A percentile compares a stretch with the other conserved stretches of the same genome.
Conservation (phyloP, 176 grass and related monocot genomes). For the Triticum urartu region DNA sequence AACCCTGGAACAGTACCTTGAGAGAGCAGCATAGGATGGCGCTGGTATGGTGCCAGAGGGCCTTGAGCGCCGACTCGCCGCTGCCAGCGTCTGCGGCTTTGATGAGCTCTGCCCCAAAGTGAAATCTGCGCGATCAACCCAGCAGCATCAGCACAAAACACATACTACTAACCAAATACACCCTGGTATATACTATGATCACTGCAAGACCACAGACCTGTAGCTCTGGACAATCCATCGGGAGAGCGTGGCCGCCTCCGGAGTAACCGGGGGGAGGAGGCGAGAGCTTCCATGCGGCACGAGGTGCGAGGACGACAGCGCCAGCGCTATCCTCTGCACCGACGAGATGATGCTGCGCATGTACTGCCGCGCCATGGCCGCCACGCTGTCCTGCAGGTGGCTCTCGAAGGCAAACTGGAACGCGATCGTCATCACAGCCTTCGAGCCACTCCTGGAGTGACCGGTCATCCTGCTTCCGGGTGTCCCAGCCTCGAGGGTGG, state of each 20-base stretch:
- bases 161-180: not conserved
- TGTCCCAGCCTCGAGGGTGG: constrained; percentile 69
- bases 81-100: constrained; percentile 18
- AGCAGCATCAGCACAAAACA: constrained; percentile 6
- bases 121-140: constrained; percentile 40
- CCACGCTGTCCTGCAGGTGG: constrained; percentile 76
- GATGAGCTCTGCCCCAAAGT: constrained; percentile 75
- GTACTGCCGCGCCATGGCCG: constrained; percentile 82
- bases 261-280: constrained; percentile 17
- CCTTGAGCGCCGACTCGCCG: constrained; percentile 45
- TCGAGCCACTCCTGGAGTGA: not conserved
- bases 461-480: constrained; percentile 28
- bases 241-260: constrained; percentile 69
- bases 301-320: constrained; percentile 49
- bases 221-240: constrained; percentile 88
- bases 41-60: constrained; percentile 68
- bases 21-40: constrained; percentile 85
- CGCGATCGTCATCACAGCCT: constrained; percentile 86
- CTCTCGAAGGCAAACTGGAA: constrained; percentile 96
- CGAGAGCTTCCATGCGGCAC: constrained; percentile 5
- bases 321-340: constrained; percentile 79
- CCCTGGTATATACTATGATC: no score
- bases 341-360: constrained; percentile 76
- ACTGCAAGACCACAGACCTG: constrained; percentile 41
- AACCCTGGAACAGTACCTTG: constrained; percentile 44